These are phyloP conservation scores for Globisporangium nodosum DNA, from an alignment of 352 stramenopile genomes.

Conservation along the genomic window DNA sequence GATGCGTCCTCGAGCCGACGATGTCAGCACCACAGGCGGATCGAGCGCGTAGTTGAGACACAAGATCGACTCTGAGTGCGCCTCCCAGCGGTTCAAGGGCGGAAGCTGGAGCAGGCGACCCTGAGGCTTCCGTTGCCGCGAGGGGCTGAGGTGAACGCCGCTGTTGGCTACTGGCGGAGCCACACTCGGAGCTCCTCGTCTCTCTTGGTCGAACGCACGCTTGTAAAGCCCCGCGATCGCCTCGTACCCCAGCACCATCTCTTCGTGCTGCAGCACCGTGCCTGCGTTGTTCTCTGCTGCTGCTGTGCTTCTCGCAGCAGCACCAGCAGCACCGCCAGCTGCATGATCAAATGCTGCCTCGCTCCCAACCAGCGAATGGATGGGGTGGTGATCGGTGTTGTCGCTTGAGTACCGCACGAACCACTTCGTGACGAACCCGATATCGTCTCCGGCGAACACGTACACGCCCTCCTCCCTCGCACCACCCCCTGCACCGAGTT, in stretches of 20 bases:
- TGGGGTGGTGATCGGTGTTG: constrained; percentile 6
- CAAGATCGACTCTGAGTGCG: constrained; percentile 29
- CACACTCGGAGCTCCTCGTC: neutral
- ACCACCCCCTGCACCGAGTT: neutral
- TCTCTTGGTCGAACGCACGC: constrained; percentile 18
- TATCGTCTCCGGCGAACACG: constrained; percentile 41
- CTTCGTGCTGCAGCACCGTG: constrained; percentile 41
- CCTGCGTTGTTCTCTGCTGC: constrained; percentile 4
- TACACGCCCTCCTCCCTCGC: constrained; percentile 21
- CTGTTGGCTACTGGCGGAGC: neutral
- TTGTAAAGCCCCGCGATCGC: constrained; percentile 42
- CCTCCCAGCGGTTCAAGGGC: constrained; percentile 27
- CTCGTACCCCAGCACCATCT: constrained; percentile 49
- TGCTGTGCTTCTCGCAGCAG: neutral
- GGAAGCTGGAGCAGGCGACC: neutral
- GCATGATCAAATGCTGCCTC: neutral
- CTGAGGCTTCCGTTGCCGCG: neutral
- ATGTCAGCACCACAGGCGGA: constrained; percentile 39
- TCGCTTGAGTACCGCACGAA: constrained; percentile 11
- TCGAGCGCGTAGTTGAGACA: constrained; percentile 34
- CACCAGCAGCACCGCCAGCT: neutral
- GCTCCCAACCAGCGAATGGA: neutral
- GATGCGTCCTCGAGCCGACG: constrained; percentile 44
- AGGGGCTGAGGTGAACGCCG: neutral
- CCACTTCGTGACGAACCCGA: constrained; percentile 35